These are phyloP conservation scores for Ceratobasidium theobromae DNA, from an alignment of 1,284 basidiomycete species.

Conservation along the genomic window DNA sequence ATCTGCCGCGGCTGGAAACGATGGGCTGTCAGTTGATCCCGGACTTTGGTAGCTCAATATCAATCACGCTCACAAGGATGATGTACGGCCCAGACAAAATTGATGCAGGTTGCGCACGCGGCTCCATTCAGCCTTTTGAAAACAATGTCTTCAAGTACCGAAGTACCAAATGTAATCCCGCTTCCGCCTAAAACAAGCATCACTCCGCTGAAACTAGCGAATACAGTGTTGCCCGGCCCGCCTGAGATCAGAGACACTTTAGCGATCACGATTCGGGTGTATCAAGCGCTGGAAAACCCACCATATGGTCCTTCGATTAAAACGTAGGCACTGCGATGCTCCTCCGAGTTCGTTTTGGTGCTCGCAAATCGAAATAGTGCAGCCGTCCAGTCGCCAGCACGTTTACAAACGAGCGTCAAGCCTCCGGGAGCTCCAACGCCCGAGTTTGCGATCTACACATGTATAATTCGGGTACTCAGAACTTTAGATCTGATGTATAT, in stretches of 20 bases:
- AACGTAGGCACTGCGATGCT: conserved; percentile 29
- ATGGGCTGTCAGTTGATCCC: neutral
- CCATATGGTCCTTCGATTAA: conserved; percentile 36
- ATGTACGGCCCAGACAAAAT: conserved; percentile 35
- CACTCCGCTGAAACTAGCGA: conserved; percentile 32
- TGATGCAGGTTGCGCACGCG: conserved; percentile 20
- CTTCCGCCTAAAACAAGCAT: conserved; percentile 35
- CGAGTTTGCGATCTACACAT: conserved; percentile 24
- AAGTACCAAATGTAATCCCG: conserved; percentile 35
- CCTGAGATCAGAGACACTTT: conserved; percentile 16
- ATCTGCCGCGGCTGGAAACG: conserved; percentile 48
- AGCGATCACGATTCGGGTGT: neutral
- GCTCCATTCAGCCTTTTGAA: conserved; percentile 16
- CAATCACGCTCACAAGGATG: conserved; percentile 32
- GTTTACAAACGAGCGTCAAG: conserved; percentile 32
- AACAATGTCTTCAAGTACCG: conserved; percentile 34
- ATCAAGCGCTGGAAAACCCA: neutral
- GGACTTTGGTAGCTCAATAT: neutral
- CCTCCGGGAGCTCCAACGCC: conserved; percentile 18
- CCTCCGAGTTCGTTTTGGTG: conserved; percentile 1
- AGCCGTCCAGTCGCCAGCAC: conserved; percentile 33
- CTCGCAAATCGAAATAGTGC: conserved; percentile 16
- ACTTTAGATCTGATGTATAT: neutral
- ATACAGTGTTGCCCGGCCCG: conserved; percentile 31
- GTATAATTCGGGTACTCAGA: neutral